phyloP scores from a whole-genome alignment of 768 basidiomycete species.

The Tylopilus cervinicoccineus region DNA sequence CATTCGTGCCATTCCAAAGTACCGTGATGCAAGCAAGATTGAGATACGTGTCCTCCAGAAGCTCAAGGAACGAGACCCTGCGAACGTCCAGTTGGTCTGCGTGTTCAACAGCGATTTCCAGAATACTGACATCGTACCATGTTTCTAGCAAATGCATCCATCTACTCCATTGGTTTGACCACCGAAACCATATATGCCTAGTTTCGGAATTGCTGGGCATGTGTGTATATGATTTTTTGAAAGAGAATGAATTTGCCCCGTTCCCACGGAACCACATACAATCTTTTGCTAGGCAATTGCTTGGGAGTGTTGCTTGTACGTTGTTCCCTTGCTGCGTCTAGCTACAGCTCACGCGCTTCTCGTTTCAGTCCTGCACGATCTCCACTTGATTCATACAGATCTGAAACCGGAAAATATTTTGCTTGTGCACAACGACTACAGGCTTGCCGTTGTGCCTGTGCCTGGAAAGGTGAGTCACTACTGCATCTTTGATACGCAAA shows the following conservation, averaged over 20 bases:
- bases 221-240: conserved; percentile 98
- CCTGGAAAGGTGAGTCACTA: conserved; percentile 55
- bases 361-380: conserved; percentile 77
- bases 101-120: conserved; percentile 6
- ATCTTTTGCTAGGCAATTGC: conserved; percentile 86
- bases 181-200: conserved; percentile 94
- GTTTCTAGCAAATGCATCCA: conserved; percentile 91
- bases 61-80: conserved; percentile 84
- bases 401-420: conserved; percentile 99
- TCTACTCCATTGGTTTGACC: conserved; percentile 91
- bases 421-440: conserved; percentile 81
- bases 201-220: conserved; percentile 94
- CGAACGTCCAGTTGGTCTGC: conserved; percentile 76
- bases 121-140: conserved; percentile 16
- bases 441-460: conserved; percentile 52
- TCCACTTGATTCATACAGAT: conserved; percentile 94
- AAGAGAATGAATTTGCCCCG: conserved; percentile 94
- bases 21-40: conserved; percentile 97
- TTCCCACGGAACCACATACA: conserved; percentile 97
- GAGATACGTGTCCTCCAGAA: conserved; percentile 93
- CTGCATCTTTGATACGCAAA: background rate
- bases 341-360: conserved; percentile 3
- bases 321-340: conserved; percentile 15
- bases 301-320: conserved; percentile 93
- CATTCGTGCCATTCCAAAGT: conserved; percentile 97